Conservation (phyloP, 164 flowering plant species). For the Echeveria elegans region DNA sequence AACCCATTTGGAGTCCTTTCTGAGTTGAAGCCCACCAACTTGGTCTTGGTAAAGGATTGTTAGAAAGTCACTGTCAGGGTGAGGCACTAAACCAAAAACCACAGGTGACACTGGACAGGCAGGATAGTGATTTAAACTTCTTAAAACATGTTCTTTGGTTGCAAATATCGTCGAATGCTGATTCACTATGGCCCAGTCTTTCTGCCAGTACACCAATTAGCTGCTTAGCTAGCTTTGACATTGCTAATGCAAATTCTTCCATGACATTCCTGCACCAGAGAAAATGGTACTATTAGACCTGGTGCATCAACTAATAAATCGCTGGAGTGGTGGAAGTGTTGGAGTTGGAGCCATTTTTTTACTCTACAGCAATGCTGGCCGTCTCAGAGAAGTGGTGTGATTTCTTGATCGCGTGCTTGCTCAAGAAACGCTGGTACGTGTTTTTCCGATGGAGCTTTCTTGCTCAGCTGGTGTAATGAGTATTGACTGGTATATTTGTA, state of each 20-base stretch:
- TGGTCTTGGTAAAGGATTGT: slow-evolving; percentile 70
- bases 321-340: slow-evolving; percentile 40
- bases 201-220: slow-evolving; percentile 45
- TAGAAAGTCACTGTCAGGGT: slow-evolving; percentile 74
- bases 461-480: not conserved
- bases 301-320: not conserved
- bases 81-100: slow-evolving; percentile 57
- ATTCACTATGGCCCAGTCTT: slow-evolving; percentile 31
- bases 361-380: not conserved
- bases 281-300: not conserved
- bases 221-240: slow-evolving; percentile 45
- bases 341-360: slow-evolving; percentile 12
- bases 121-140: slow-evolving; percentile 65
- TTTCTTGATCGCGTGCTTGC: not conserved
- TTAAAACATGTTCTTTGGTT: slow-evolving; percentile 48
- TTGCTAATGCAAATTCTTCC: slow-evolving; percentile 42
- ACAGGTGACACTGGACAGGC: slow-evolving; percentile 39
- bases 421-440: not conserved
- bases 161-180: slow-evolving; percentile 26
- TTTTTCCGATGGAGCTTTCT: not conserved
- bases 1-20: slow-evolving; percentile 72
- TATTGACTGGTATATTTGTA: too few species aligned
- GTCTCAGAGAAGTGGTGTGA: not conserved
- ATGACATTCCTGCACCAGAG: slow-evolving; percentile 34
- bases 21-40: slow-evolving; percentile 71